These are phyloP conservation scores for Penicillium arizonense DNA, from an alignment of 495 filamentous ascomycete species.

Conservation along the genomic window DNA sequence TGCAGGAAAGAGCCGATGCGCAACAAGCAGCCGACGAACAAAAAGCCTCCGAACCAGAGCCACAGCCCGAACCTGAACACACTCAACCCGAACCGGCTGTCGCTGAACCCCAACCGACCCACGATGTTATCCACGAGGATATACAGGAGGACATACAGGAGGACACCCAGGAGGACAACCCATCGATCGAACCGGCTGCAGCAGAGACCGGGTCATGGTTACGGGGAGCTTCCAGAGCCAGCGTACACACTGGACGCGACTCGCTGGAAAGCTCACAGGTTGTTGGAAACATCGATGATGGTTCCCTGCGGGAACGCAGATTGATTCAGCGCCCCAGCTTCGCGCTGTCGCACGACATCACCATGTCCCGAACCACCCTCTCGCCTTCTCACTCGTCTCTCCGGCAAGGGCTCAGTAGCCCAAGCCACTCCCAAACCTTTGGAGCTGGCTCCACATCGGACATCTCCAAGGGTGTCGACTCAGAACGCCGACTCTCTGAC, in stretches of 20 bases:
- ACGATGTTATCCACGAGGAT: background rate
- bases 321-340: conserved; percentile 33
- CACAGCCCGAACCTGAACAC: background rate
- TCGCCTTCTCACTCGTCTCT: conserved; percentile 57
- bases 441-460: conserved; percentile 49
- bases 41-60: conserved; percentile 17
- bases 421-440: conserved; percentile 55
- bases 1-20: conserved; percentile 68
- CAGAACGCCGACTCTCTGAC: conserved; percentile 48
- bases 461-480: conserved; percentile 38
- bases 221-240: conserved; percentile 29
- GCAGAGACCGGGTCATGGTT: conserved; percentile 33
- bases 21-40: conserved; percentile 44
- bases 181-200: conserved; percentile 7
- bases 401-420: conserved; percentile 47
- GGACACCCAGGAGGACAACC: background rate
- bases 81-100: conserved; percentile 1
- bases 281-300: conserved; percentile 38
- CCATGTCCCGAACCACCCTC: conserved; percentile 53
- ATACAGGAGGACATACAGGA: background rate
- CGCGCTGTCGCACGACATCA: conserved; percentile 41
- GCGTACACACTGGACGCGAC: conserved; percentile 19
- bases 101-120: background rate
- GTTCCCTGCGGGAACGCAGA: conserved; percentile 35
- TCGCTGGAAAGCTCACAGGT: conserved; percentile 37